Evolutionary conservation across 306 rosid species (phyloP).

Genomic region (Cotoneaster glaucophyllus): DNA sequence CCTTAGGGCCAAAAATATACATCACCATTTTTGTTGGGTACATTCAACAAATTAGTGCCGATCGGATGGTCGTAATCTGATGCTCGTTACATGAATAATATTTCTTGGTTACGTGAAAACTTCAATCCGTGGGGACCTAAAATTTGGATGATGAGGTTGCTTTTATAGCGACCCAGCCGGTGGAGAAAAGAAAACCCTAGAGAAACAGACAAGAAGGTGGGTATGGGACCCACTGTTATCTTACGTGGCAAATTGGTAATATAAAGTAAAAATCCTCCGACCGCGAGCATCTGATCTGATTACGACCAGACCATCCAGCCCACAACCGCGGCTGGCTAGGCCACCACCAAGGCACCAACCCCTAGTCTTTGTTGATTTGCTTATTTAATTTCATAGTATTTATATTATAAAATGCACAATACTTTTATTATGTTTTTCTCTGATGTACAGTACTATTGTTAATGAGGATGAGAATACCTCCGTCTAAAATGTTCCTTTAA

Average conservation of each 20-base stretch:
- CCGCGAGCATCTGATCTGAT: constrained; percentile 34
- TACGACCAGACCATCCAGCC: constrained; percentile 22
- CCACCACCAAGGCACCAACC: constrained; percentile 7
- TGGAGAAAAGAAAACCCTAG: neutral
- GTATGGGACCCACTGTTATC: constrained; percentile 7
- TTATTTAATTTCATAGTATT: neutral
- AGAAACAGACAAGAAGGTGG: constrained; percentile 17
- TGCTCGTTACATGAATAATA: neutral
- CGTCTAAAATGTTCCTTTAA: too few relatives aligned
- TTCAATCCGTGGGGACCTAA: constrained; percentile 6
- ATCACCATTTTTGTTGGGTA: neutral
- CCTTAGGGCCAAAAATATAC: neutral
- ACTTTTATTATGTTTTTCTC: too few relatives aligned
- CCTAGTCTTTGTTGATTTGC: neutral
- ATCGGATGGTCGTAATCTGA: constrained; percentile 2
- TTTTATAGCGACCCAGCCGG: neutral
- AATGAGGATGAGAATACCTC: neutral
- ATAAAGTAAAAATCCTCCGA: constrained; percentile 17
- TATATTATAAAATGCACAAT: neutral
- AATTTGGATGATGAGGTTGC: neutral
- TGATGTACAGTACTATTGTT: neutral
- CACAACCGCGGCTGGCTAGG: constrained; percentile 18
- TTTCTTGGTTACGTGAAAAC: constrained; percentile 2
- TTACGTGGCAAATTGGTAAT: constrained; percentile 18
- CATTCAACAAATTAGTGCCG: constrained; percentile 1